Evolutionary conservation across 2,329 filamentous ascomycete genomes (phyloP).

Genomic region (Nannizziopsis arthrosporioides): DNA sequence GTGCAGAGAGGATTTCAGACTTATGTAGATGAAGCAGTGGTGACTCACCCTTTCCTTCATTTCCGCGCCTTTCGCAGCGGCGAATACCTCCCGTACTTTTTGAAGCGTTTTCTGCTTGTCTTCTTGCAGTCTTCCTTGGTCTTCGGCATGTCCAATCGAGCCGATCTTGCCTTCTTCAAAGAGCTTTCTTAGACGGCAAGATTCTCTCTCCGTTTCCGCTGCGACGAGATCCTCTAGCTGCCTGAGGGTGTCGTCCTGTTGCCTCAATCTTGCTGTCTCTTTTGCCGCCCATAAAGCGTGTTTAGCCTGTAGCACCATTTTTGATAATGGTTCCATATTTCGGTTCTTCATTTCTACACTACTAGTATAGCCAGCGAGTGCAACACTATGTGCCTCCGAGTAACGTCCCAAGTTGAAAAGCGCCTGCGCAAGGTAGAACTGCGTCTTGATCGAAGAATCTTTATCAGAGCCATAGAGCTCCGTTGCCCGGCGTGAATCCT

Average conservation of each 20-base stretch:
- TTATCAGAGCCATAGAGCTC: slow-evolving; percentile 44
- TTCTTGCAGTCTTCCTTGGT: slow-evolving; percentile 46
- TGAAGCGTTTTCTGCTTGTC: slow-evolving; percentile 39
- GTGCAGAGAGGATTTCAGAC: no score
- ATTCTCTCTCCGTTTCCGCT: slow-evolving; percentile 29
- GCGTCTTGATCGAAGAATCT: slow-evolving; percentile 62
- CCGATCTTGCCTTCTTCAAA: slow-evolving; percentile 36
- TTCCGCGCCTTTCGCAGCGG: slow-evolving; percentile 31
- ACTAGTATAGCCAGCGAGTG: slow-evolving; percentile 59
- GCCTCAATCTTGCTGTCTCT: slow-evolving; percentile 44
- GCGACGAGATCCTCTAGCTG: slow-evolving; percentile 33
- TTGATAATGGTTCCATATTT: slow-evolving; percentile 59
- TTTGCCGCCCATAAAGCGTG: slow-evolving; percentile 71
- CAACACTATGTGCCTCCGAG: slow-evolving; percentile 60
- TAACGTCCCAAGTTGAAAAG: slow-evolving; percentile 62
- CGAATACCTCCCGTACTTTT: slow-evolving; percentile 36
- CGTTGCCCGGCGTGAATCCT: slow-evolving; percentile 66
- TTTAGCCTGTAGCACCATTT: slow-evolving; percentile 66
- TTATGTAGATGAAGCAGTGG: not conserved
- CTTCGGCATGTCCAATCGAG: slow-evolving; percentile 57
- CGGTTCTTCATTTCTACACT: slow-evolving; percentile 53
- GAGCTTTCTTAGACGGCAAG: slow-evolving; percentile 26
- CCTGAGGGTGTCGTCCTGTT: slow-evolving; percentile 33
- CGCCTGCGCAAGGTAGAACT: slow-evolving; percentile 73
- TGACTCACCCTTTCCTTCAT: slow-evolving; percentile 33